Evolutionary conservation across 495 filamentous ascomycete species (phyloP).

Genomic region (Choiromyces venosus): DNA sequence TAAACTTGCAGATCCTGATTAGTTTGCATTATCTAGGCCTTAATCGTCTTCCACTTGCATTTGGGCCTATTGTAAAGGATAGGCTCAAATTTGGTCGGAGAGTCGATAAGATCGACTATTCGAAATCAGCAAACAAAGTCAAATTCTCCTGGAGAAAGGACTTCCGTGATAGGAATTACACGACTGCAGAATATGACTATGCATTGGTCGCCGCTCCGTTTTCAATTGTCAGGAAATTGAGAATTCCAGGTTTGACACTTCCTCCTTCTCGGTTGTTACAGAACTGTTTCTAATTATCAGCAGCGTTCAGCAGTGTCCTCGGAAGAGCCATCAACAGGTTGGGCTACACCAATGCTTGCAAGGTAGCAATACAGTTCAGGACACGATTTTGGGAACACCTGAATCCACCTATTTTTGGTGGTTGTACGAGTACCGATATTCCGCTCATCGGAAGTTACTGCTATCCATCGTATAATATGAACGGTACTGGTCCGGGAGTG

Average conservation of each 20-base stretch:
- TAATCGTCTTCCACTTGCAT: conserved; percentile 56
- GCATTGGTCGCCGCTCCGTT: conserved; percentile 61
- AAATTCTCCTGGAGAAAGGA: conserved; percentile 49
- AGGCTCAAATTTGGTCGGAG: conserved; percentile 53
- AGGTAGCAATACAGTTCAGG: conserved; percentile 57
- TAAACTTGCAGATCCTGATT: background rate
- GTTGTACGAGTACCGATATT: conserved; percentile 56
- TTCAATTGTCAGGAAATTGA: conserved; percentile 46
- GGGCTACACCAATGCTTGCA: conserved; percentile 57
- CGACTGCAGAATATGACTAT: conserved; percentile 58
- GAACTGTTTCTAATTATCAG: background rate
- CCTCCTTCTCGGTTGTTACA: background rate
- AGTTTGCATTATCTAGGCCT: conserved; percentile 43
- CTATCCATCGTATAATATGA: conserved; percentile 61
- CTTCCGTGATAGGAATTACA: conserved; percentile 45
- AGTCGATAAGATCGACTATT: conserved; percentile 49
- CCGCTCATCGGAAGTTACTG: conserved; percentile 54
- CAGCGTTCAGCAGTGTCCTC: conserved; percentile 49
- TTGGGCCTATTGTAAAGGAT: conserved; percentile 55
- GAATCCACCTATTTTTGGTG: conserved; percentile 57
- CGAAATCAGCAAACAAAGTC: conserved; percentile 46
- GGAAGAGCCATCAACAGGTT: conserved; percentile 57
- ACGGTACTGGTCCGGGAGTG: conserved; percentile 57
- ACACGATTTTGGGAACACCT: conserved; percentile 66
- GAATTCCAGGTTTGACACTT: conserved; percentile 34